Percentiles rank a stretch among this genome's conserved stretches.
Conservation (phyloP, 768 basidiomycete species). For the Suillus variegatus region DNA sequence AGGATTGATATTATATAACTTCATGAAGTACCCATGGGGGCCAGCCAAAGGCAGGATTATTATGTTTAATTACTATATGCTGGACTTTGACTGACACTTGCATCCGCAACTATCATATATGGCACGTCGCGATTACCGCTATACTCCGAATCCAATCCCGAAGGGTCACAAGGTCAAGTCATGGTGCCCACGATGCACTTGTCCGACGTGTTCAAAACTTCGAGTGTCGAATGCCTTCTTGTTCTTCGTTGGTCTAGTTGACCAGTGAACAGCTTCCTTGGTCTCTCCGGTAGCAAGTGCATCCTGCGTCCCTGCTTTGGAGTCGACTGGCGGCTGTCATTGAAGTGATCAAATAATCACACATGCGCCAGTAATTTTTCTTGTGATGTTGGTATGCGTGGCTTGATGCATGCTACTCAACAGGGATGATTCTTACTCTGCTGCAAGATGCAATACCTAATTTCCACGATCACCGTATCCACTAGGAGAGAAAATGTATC, state of each 20-base stretch:
- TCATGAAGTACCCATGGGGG: not conserved
- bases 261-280: not conserved
- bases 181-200: not conserved
- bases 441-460: not conserved
- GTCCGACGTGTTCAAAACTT: not conserved
- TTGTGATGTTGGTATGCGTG: not conserved
- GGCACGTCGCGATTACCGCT: not conserved
- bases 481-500: not conserved
- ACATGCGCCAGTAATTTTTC: not conserved
- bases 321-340: not conserved
- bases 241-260: not conserved
- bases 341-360: not conserved
- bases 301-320: not conserved
- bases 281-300: not conserved
- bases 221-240: not conserved
- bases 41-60: not conserved
- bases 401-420: not conserved
- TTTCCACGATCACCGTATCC: not conserved
- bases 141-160: not conserved
- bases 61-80: not conserved
- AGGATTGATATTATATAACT: not conserved
- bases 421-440: not conserved
- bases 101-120: not conserved
- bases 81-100: not conserved
- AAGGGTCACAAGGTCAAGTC: not conserved